A percentile compares a stretch with the other conserved stretches of the same genome.
phyloP scores from a whole-genome alignment of 257 asterid species.

The Cordia subcordata region DNA sequence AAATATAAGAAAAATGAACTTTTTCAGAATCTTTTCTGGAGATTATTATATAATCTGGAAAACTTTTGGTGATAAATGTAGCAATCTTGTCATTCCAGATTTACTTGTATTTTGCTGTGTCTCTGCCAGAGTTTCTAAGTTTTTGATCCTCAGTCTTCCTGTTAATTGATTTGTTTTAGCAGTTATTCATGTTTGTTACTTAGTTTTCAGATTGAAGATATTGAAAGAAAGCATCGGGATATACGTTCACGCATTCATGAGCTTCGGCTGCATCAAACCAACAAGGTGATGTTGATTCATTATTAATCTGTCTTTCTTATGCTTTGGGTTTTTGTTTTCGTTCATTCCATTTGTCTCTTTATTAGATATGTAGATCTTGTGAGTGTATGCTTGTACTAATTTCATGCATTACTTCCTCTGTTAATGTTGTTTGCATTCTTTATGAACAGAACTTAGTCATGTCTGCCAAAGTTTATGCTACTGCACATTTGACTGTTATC shows the following conservation, averaged over 20 bases:
- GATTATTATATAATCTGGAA: not conserved
- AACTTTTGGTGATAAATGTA: not conserved
- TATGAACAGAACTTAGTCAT: not conserved
- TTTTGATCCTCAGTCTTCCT: not conserved
- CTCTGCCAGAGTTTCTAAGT: not conserved
- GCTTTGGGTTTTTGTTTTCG: too few relatives aligned
- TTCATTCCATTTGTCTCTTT: too few relatives aligned
- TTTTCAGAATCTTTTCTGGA: too few relatives aligned
- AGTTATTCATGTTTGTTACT: conserved; percentile 2
- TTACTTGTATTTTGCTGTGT: not conserved
- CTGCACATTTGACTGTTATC: conserved; percentile 1
- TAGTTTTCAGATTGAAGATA: conserved; percentile 53
- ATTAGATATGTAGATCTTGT: too few relatives aligned
- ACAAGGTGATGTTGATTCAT: conserved; percentile 42
- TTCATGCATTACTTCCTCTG: too few relatives aligned
- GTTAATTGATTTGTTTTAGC: not conserved
- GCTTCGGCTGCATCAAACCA: conserved; percentile 53
- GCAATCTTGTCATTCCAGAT: not conserved
- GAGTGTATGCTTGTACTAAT: too few relatives aligned
- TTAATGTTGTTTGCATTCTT: too few relatives aligned
- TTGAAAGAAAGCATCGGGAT: conserved; percentile 38
- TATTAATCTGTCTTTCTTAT: not conserved
- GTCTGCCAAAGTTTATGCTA: conserved; percentile 8
- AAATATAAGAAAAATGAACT: too few relatives aligned
- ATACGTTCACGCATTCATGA: conserved; percentile 47